These are phyloP conservation scores for Obelidium mucronatum DNA, from an alignment of 192 early-diverging fungal genomes.

Conservation along the genomic window DNA sequence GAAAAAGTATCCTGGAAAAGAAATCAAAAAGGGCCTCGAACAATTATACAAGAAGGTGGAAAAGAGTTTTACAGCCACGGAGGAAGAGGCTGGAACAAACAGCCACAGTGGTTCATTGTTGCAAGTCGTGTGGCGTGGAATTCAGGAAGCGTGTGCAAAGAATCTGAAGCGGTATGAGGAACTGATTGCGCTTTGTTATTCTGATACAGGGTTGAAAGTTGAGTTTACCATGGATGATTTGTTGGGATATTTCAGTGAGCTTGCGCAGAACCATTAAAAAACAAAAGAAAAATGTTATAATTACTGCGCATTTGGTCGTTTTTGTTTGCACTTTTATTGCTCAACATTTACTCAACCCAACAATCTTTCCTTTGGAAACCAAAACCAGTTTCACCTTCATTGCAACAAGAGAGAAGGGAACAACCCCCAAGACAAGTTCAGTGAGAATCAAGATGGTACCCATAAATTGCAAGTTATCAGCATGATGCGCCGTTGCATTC, in stretches of 20 bases:
- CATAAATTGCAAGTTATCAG: too few relatives aligned
- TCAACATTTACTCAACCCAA: neutral
- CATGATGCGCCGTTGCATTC: too few relatives aligned
- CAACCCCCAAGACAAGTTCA: neutral
- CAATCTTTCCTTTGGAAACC: neutral
- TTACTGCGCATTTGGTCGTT: too few relatives aligned
- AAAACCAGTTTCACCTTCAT: neutral
- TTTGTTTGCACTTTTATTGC: too few relatives aligned
- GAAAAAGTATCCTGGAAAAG: constrained; percentile 82
- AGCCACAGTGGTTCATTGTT: constrained; percentile 72
- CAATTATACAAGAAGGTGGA: constrained; percentile 89
- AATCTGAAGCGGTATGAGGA: constrained; percentile 84
- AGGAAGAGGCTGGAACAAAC: too few relatives aligned
- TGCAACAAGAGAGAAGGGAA: neutral
- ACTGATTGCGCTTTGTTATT: constrained; percentile 85
- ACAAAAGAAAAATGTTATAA: neutral
- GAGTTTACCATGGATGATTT: constrained; percentile 90
- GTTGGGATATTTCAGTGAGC: constrained; percentile 73
- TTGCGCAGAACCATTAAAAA: constrained; percentile 63
- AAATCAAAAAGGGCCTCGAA: constrained; percentile 83
- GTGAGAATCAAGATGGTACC: neutral
- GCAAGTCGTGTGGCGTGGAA: constrained; percentile 90
- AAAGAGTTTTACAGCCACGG: constrained; percentile 90
- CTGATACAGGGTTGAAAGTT: constrained; percentile 78
- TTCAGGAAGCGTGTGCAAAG: constrained; percentile 85